Evolutionary conservation across 2,329 filamentous ascomycete species (phyloP), one percentile per base, ranked within the genome.

Genomic region (Teratosphaeria zuluensis): DNA sequence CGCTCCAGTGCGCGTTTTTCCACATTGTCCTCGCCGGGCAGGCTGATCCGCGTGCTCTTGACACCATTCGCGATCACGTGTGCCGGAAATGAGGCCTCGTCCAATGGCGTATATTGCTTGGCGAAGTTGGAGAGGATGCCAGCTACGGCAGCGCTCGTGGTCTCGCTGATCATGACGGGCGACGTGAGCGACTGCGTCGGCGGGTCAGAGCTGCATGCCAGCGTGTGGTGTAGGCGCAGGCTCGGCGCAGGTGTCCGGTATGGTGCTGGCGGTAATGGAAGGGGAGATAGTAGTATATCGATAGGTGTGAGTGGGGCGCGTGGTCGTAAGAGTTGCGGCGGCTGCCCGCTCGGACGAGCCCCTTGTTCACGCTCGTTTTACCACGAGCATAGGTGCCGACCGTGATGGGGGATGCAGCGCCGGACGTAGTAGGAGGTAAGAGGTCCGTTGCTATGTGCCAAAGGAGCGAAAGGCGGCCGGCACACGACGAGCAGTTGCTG

Each of bases 1-100:
- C 81, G 80, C 76, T 97, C 91, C 61, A 97, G 83, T 33, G 81
- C 81, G 65, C 83, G 80, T 77, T 97, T 97, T 65, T 87, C 87
- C 38, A 84, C 75, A 52, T 83, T 87, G 60, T 90, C 82, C 59
- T 84, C 81, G 59, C 94, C 94, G 14, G 92, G 92, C 28, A 97
- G 81, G 62, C 81, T 82, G 69, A 92, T 80, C 64, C 81, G 54
- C n/a, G 32, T 75, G 35, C 74, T 68, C 63, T 79, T 77, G 56
- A 73, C 69, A 64, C 80, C 80, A 75, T 85, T 84, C 51, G 75
- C 71, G 55, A 74, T 75, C 58, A 76, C 72, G 53, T 75, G 72
- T 56, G 74, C 75, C 52, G 72, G 70, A 66, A 79, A 78, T 19
- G 75, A 75, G 61, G 71, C 68, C 62, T 78, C 73, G 63, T 73